A percentile compares a stretch with the other conserved stretches of the same genome.
Conservation (phyloP, 345 rosid species). For the Adansonia digitata region DNA sequence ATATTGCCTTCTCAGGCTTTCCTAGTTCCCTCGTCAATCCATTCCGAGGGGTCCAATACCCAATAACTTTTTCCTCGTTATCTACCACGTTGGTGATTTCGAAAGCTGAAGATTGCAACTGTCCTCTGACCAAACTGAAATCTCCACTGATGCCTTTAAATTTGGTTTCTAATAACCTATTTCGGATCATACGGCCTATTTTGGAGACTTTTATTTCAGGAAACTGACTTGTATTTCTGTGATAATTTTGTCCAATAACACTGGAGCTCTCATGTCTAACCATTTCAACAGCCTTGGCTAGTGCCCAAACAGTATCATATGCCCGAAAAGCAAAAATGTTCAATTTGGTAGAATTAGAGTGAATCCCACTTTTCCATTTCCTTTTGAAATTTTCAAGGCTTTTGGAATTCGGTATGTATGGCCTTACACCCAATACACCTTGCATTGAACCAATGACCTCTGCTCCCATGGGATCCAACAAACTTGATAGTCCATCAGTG, state of each 20-base stretch:
- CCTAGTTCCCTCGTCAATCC: background rate
- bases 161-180: background rate
- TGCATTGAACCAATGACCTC: constrained; percentile 12
- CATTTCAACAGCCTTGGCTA: constrained; percentile 13
- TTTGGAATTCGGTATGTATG: constrained; percentile 6
- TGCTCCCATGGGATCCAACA: background rate
- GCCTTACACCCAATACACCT: constrained; percentile 27
- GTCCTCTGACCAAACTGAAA: constrained; percentile 23
- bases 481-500: constrained; percentile 17
- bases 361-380: constrained; percentile 9
- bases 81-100: constrained; percentile 41
- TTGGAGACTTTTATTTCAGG: background rate
- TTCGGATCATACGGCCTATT: background rate
- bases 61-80: constrained; percentile 24
- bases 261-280: background rate
- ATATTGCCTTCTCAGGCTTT: background rate
- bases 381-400: constrained; percentile 9
- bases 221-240: background rate
- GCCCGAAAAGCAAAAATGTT: constrained; percentile 17
- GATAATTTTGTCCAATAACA: no score
- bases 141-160: constrained; percentile 5
- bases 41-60: constrained; percentile 32
- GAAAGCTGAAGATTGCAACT: constrained; percentile 31
- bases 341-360: background rate
- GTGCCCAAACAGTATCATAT: constrained; percentile 21